Conservation (phyloP, 371 early-diverging fungal genomes). For the Circinella umbellata region DNA sequence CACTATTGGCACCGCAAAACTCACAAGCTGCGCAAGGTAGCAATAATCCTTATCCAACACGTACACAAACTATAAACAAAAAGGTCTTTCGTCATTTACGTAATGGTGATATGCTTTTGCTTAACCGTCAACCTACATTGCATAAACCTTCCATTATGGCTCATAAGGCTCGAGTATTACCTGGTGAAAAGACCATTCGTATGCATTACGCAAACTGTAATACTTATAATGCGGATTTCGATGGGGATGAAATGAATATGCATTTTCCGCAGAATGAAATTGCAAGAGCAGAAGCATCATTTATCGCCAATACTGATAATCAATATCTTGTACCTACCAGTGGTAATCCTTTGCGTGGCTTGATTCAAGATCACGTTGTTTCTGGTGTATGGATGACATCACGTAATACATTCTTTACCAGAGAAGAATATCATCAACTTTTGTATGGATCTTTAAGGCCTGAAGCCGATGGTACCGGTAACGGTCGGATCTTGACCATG, state of each 20-base stretch:
- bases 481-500: conserved; percentile 78
- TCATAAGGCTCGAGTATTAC: conserved; percentile 96
- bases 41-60: conserved; percentile 61
- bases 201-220: conserved; percentile 99
- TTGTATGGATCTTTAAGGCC: conserved; percentile 88
- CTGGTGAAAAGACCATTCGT: conserved; percentile 98
- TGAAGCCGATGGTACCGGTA: conserved; percentile 69
- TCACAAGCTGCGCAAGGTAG: conserved; percentile 50
- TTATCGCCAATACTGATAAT: conserved; percentile 95
- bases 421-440: conserved; percentile 94
- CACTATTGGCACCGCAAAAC: conserved; percentile 88
- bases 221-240: conserved; percentile 99
- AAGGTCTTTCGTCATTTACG: conserved; percentile 97
- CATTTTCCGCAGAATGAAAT: conserved; percentile 99
- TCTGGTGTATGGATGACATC: conserved; percentile 95
- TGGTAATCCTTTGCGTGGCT: conserved; percentile 98
- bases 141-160: conserved; percentile 99
- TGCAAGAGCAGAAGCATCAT: conserved; percentile 94
- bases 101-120: conserved; percentile 96
- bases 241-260: conserved; percentile 99
- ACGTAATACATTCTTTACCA: conserved; percentile 89
- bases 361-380: conserved; percentile 99
- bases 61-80: conserved; percentile 83
- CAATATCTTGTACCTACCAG: conserved; percentile 99
- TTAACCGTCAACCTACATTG: conserved; percentile 99